These are phyloP conservation scores for Lycium barbarum DNA, from an alignment of 257 asterid genomes.

Conservation along the genomic window DNA sequence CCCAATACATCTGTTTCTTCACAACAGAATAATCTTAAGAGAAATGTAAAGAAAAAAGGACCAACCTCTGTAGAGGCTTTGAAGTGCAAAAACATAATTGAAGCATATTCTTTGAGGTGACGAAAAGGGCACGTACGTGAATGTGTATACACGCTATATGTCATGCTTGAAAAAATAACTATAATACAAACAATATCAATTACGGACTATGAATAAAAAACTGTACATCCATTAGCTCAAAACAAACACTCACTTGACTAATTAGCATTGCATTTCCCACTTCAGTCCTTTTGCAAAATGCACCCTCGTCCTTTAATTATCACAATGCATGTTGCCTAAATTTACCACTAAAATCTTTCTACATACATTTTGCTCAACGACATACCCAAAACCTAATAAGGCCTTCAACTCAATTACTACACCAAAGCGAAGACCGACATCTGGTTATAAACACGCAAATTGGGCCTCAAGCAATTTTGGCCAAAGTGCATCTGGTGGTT, in stretches of 20 bases:
- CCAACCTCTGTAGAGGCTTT: background rate
- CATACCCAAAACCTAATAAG: background rate
- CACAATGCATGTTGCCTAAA: constrained; percentile 2
- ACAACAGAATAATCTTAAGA: background rate
- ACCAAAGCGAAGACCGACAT: background rate
- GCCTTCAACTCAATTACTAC: background rate
- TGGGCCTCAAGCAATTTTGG: background rate
- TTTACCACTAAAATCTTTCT: background rate
- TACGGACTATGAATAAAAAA: background rate
- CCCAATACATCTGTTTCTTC: background rate
- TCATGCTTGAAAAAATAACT: background rate
- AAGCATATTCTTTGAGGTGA: background rate
- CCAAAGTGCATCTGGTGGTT: constrained; percentile 4
- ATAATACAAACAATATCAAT: background rate
- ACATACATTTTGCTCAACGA: background rate
- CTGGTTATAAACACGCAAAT: background rate
- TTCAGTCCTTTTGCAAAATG: background rate
- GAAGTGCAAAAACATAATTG: background rate
- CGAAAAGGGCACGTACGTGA: background rate
- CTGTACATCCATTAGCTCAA: background rate
- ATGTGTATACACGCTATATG: background rate
- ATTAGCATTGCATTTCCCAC: constrained; percentile 7
- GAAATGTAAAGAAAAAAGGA: background rate
- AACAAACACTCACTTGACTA: background rate
- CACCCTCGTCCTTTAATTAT: background rate